Base-by-base conservation (phyloP, 192 early-diverging fungal genomes). In the Rhizoclosmatium globosum region DNA sequence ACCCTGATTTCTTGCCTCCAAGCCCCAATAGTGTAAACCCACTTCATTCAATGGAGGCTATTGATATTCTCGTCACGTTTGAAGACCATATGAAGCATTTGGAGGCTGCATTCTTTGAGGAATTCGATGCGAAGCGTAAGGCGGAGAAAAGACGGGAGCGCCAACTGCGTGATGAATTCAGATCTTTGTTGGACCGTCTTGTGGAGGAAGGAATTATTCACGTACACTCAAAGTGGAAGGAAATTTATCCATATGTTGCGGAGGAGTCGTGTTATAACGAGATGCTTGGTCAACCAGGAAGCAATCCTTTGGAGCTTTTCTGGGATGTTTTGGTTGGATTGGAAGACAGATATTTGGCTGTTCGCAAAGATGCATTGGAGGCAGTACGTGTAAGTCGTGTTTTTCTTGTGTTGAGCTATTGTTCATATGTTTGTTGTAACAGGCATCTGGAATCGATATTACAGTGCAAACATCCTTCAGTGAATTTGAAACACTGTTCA, bases 301-400 rank as follows among this genome's bases (percentile, higher is more conserved):
- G 95, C 2, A 90, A 91, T 4, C 96, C 98, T 1, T 79, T 96
- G 45, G 98, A 99, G 58, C 75, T 99, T 45, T 99, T 97, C 81
- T 97, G 96, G 94, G 98, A 99, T 81, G 72, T 92, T 3, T 80
- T 97, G 13, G 91, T 95, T 70, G 89, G 93, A 38, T 82, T 98
- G 2, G 93, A 95, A 21, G 94, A 97, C 43, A 81, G 86, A 15
- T 85, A 92, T 17, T 89, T 94, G 76, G 84, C 89, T 46, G 87
- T 94, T 46, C 86, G 92, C 21, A 92, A 92, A 74, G 83, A 82
- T 23, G 82, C 96, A 2, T 87, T 92, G 44, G 92, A 93, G 41
- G 43, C 87, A 39, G 67, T 95, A 39, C 89, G 89, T 84, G 84
- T 85, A 73, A 56, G 81, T 61, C 15, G 21, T 80, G 11, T 41